Percentiles rank a stretch among this genome's conserved stretches.
Conservation (phyloP, 2,329 filamentous ascomycete species). For the Zymoseptoria tritici region DNA sequence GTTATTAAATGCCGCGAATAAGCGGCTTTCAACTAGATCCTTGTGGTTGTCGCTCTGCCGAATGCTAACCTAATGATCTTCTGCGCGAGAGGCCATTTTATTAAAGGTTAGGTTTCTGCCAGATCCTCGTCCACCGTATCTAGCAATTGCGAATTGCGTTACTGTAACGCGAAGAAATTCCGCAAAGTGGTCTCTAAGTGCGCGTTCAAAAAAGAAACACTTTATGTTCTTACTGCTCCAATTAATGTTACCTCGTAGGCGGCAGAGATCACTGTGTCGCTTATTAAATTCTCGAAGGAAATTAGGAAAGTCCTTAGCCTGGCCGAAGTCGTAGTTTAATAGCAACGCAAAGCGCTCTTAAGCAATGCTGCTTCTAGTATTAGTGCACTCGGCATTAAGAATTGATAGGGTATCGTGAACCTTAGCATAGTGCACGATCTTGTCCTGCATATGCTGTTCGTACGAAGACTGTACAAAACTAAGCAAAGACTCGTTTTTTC, state of each 20-base stretch:
- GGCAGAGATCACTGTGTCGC: not conserved
- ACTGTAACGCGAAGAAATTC: not conserved
- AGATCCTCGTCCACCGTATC: not conserved
- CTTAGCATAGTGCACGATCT: not conserved
- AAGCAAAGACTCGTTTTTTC: not conserved
- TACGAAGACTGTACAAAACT: not conserved
- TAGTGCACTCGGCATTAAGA: not conserved
- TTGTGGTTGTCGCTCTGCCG: too few relatives aligned
- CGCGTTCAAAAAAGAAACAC: too few relatives aligned
- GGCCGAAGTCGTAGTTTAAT: not conserved
- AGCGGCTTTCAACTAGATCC: too few relatives aligned
- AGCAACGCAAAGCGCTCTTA: not conserved
- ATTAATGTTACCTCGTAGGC: too few relatives aligned
- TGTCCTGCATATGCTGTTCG: not conserved
- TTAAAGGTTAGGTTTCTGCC: not conserved
- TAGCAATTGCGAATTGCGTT: too few relatives aligned
- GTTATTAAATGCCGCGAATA: not conserved
- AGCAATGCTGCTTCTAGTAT: not conserved
- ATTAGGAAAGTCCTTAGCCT: not conserved
- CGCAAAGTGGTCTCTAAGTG: too few relatives aligned
- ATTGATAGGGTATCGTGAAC: not conserved
- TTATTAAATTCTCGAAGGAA: not conserved
- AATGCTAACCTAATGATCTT: too few relatives aligned
- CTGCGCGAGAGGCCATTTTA: too few relatives aligned
- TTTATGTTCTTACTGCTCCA: too few relatives aligned